Evolutionary conservation across 768 basidiomycete species (phyloP), one percentile per base, ranked within the genome.

Genomic region (Candolleomyces eurysporus): DNA sequence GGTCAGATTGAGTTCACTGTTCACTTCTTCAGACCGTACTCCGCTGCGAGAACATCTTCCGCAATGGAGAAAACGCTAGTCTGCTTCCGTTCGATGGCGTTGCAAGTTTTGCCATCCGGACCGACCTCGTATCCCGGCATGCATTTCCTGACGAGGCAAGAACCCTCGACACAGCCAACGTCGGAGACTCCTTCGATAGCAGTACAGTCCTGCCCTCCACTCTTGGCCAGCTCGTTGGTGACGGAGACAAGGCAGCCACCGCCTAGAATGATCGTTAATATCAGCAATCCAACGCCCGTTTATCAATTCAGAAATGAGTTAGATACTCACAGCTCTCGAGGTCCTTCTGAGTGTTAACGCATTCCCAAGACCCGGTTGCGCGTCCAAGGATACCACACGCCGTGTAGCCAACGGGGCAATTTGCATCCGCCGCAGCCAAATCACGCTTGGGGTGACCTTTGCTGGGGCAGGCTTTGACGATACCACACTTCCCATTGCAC

Each of bases 401-500:
- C 0, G 73, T 73, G 59, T 71, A 67, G 4, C 78, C 81, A 11
- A 52, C 58, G 3, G 73, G 71, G 65, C 83, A 84, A 22, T 65
- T 39, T 46, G 71, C 69, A 50, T 74, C 70, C 32, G 69, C 60
- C 4, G 60, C 61, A 48, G 62, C 48, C 7, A 68, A 14, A 21
- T 76, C 75, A 43, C 78, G 70, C 65, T 77, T 77, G 63, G 42
- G 36, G 26, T 61, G 49, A 8, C 59, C 60, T 19, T 70, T 63
- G 26, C 75, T 78, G 1, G 77, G 72, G 63, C 76, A 78, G 4
- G 64, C 71, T 1, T 66, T 64, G 66, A 63, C 73, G 36, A 67
- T 45, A 13, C 77, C 78, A 59, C 82, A 85, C 45, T 76, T 68
- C n/a, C 80, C 83, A 58, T 84, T 83, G 68, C 84, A 85, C 55